Conservation (phyloP, 352 stramenopile species). For the Blastocystis sp. region DNA sequence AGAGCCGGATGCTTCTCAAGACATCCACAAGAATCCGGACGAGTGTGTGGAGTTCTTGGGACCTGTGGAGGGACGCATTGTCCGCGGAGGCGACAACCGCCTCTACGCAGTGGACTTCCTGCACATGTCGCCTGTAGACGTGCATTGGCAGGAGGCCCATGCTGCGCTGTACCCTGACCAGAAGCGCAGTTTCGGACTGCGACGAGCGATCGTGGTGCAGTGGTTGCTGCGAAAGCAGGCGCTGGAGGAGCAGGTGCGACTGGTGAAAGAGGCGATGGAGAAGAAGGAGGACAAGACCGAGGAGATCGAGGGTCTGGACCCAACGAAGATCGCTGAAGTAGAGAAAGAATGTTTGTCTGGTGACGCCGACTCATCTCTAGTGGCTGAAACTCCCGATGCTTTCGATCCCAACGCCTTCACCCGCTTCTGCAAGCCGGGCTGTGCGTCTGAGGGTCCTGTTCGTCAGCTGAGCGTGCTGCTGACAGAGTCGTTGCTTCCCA, state of each 20-base stretch:
- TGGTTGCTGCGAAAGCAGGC: slow-evolving; percentile 15
- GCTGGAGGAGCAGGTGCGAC: not conserved
- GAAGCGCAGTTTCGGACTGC: not conserved
- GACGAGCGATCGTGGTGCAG: not conserved
- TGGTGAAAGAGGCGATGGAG: not conserved
- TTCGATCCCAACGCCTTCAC: slow-evolving; percentile 58
- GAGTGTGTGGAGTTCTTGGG: slow-evolving; percentile 16
- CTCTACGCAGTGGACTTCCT: slow-evolving; percentile 58
- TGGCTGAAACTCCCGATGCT: not conserved
- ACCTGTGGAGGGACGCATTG: slow-evolving; percentile 50
- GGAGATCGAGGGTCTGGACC: not conserved
- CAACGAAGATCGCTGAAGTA: not conserved
- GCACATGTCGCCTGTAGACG: slow-evolving; percentile 21
- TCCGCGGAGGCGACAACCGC: slow-evolving; percentile 26
- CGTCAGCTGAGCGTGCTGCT: not conserved
- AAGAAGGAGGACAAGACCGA: slow-evolving; percentile 20
- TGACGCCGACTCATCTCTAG: not conserved
- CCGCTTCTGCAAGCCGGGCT: not conserved
- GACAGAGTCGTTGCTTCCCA: not conserved
- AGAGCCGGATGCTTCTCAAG: not conserved
- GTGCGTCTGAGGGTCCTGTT: not conserved
- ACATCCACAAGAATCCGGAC: not conserved
- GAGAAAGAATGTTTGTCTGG: slow-evolving; percentile 7
- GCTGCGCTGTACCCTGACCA: not conserved
- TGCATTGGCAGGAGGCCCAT: slow-evolving; percentile 9